Evolutionary conservation across 805 yeast genomes (phyloP).

Genomic region (Kodamaea kaohsiungensis): DNA sequence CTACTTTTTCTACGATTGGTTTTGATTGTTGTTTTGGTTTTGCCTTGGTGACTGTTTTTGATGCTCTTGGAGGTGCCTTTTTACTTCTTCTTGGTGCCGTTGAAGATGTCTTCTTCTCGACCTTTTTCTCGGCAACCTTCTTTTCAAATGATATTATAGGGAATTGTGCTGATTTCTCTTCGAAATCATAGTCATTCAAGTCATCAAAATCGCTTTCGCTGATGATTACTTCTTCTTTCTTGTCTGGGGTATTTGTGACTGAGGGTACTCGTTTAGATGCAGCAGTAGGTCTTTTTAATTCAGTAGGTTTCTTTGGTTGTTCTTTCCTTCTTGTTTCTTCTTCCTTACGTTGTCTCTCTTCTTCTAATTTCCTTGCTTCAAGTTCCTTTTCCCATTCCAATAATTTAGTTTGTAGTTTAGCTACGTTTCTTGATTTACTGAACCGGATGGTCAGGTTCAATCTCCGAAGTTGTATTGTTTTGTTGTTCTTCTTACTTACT

Average conservation of each 20-base stretch:
- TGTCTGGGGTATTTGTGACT: conserved; percentile 10
- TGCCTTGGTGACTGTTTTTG: conserved; percentile 6
- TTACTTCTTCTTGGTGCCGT: not conserved
- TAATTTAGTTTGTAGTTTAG: conserved; percentile 26
- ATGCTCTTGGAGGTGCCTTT: conserved; percentile 2
- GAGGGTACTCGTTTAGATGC: conserved; percentile 3
- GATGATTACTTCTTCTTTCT: conserved; percentile 21
- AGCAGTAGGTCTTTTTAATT: not conserved
- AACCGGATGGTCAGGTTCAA: conserved; percentile 36
- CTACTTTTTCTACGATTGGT: conserved; percentile 10
- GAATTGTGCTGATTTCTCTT: conserved; percentile 15
- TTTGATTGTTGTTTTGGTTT: conserved; percentile 6
- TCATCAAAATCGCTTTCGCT: conserved; percentile 43
- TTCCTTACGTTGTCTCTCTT: conserved; percentile 5
- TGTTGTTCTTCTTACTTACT: not conserved
- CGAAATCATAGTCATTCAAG: conserved; percentile 19
- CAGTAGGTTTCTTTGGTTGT: not conserved
- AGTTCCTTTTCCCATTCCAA: conserved; percentile 21
- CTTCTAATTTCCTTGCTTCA: conserved; percentile 9
- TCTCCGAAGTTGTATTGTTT: conserved; percentile 23
- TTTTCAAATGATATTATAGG: conserved; percentile 15
- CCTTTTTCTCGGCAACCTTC: not conserved
- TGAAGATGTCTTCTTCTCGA: not conserved
- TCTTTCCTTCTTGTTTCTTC: conserved; percentile 4
- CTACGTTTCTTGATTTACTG: conserved; percentile 38